Percentiles rank a stretch among this genome's conserved stretches.
Evolutionary conservation across 495 filamentous ascomycete species (phyloP).

Genomic region (Talaromyces proteolyticus): DNA sequence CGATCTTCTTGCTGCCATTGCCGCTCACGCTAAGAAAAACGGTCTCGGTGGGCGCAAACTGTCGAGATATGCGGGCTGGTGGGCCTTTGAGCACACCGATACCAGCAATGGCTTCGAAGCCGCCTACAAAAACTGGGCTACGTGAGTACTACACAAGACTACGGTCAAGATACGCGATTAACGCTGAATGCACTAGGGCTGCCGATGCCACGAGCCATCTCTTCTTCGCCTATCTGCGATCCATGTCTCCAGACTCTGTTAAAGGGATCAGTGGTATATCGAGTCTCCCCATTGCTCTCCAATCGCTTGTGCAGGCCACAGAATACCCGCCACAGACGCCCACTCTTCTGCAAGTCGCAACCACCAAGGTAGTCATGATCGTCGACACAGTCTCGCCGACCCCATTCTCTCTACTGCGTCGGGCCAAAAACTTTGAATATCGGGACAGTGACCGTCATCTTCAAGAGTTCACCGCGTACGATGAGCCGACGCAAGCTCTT

Average conservation of each 20-base stretch:
- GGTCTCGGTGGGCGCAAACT: conserved; percentile 91
- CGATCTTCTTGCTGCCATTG: conserved; percentile 79
- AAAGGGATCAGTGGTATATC: conserved; percentile 70
- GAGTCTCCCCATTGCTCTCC: conserved; percentile 79
- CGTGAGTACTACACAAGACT: conserved; percentile 26
- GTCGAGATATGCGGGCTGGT: conserved; percentile 94
- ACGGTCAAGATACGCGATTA: conserved; percentile 10
- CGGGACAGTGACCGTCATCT: conserved; percentile 79
- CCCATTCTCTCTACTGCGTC: conserved; percentile 82
- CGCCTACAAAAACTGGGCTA: conserved; percentile 82
- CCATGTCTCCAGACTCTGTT: conserved; percentile 70
- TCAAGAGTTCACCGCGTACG: conserved; percentile 76
- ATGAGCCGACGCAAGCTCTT: conserved; percentile 81
- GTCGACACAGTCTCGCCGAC: conserved; percentile 94
- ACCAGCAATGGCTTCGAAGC: conserved; percentile 89
- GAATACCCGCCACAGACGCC: conserved; percentile 89
- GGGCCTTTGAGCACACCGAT: conserved; percentile 92
- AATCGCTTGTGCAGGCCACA: conserved; percentile 83
- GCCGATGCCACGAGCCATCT: conserved; percentile 94
- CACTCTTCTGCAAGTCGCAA: conserved; percentile 68
- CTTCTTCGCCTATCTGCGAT: conserved; percentile 96
- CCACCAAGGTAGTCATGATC: conserved; percentile 91
- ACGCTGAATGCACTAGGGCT: conserved; percentile 51
- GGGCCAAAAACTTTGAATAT: conserved; percentile 93
- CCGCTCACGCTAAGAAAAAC: conserved; percentile 84